These are phyloP conservation scores for Myxozyma mucilagina DNA, from an alignment of 805 yeast genomes.

Conservation along the genomic window DNA sequence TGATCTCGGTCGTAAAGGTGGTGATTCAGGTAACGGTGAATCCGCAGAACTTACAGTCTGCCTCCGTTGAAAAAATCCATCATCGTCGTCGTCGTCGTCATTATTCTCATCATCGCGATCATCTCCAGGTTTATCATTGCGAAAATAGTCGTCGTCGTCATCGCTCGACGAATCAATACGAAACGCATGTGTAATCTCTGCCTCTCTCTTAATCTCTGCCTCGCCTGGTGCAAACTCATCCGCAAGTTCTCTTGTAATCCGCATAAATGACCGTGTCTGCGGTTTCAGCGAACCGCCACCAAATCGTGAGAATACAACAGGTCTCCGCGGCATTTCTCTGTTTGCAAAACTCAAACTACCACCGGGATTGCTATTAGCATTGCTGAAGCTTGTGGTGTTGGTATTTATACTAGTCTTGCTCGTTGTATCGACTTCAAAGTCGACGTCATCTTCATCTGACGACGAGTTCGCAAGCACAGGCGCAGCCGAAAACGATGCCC, in stretches of 20 bases:
- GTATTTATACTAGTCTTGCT: too few relatives aligned
- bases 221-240: slow-evolving; percentile 33
- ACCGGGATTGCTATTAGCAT: too few relatives aligned
- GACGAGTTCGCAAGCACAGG: too few relatives aligned
- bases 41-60: neutral
- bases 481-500: too few relatives aligned
- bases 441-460: too few relatives aligned
- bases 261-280: slow-evolving; percentile 28
- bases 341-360: neutral
- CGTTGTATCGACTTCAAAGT: too few relatives aligned
- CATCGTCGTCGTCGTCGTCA: slow-evolving; percentile 3
- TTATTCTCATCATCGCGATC: slow-evolving; percentile 7
- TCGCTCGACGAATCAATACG: slow-evolving; percentile 17
- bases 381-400: too few relatives aligned
- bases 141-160: slow-evolving; percentile 19
- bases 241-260: slow-evolving; percentile 30
- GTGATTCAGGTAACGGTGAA: slow-evolving; percentile 4
- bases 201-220: slow-evolving; percentile 33
- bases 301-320: slow-evolving; percentile 25
- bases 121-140: neutral
- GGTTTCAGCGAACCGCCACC: slow-evolving; percentile 30
- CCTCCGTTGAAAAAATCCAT: neutral
- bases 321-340: slow-evolving; percentile 24
- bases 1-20: slow-evolving; percentile 2
- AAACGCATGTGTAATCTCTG: slow-evolving; percentile 33